Evolutionary conservation across 495 filamentous ascomycete genomes (phyloP).

Genomic region (Lasiosphaeria miniovina): DNA sequence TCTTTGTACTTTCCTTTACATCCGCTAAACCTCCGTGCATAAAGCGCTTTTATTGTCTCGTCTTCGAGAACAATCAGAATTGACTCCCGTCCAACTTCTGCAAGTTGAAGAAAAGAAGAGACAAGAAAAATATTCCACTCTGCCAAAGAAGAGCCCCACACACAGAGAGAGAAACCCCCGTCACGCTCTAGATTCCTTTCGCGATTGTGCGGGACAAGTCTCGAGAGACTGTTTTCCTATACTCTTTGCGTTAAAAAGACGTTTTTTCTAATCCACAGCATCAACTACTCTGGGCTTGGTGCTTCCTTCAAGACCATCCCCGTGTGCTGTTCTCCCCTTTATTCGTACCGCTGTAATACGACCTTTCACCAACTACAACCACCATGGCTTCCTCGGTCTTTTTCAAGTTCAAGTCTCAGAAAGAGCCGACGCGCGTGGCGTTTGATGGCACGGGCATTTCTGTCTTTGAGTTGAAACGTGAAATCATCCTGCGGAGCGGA

Average conservation of each 20-base stretch:
- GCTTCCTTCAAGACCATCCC: slow-evolving; percentile 18
- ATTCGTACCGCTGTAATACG: slow-evolving; percentile 11
- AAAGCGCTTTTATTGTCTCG: slow-evolving; percentile 34
- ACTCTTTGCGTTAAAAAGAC: slow-evolving; percentile 16
- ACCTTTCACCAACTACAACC: slow-evolving; percentile 10
- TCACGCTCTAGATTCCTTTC: slow-evolving; percentile 35
- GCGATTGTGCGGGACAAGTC: slow-evolving; percentile 29
- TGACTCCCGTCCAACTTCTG: slow-evolving; percentile 50
- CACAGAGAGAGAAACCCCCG: slow-evolving; percentile 22
- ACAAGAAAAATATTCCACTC: slow-evolving; percentile 25
- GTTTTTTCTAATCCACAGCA: slow-evolving; percentile 33
- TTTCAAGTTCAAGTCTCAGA: slow-evolving; percentile 99
- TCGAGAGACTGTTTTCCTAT: slow-evolving; percentile 16
- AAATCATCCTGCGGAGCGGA: slow-evolving; percentile 91
- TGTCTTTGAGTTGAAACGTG: slow-evolving; percentile 96
- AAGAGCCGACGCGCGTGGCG: slow-evolving; percentile 87
- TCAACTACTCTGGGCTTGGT: slow-evolving; percentile 15
- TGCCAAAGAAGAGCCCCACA: slow-evolving; percentile 16
- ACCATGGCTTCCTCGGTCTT: slow-evolving; percentile 95
- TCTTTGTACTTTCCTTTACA: slow-evolving; percentile 40
- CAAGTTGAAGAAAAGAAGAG: slow-evolving; percentile 39
- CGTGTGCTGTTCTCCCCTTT: slow-evolving; percentile 1
- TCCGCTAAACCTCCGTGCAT: slow-evolving; percentile 31
- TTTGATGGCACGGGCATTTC: slow-evolving; percentile 99
- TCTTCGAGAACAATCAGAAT: slow-evolving; percentile 58